These are phyloP conservation scores for Yamadazyma dendronema DNA, from an alignment of 1,139 yeast genomes.

Conservation along the genomic window DNA sequence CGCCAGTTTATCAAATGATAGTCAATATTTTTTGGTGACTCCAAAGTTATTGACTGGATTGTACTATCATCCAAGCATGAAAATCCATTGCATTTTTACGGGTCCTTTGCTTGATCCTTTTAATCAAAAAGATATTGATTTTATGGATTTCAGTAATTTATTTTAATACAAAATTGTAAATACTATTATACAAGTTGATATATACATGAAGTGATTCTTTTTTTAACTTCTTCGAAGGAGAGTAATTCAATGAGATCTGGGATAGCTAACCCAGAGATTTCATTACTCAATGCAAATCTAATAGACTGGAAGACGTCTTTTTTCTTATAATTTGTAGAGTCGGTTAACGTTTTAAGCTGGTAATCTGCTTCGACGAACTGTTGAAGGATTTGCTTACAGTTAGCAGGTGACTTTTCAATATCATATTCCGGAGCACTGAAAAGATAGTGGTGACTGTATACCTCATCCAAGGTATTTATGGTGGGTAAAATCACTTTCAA, in stretches of 20 bases:
- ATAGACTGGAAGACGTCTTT: slow-evolving; percentile 58
- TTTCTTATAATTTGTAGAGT: slow-evolving; percentile 25
- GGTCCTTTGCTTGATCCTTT: slow-evolving; percentile 40
- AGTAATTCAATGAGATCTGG: slow-evolving; percentile 57
- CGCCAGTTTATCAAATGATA: slow-evolving; percentile 63
- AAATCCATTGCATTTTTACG: slow-evolving; percentile 85
- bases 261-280: slow-evolving; percentile 66
- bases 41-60: slow-evolving; percentile 85
- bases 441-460: slow-evolving; percentile 49
- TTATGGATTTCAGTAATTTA: slow-evolving; percentile 30
- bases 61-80: slow-evolving; percentile 78
- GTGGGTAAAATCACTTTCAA: slow-evolving; percentile 36
- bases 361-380: slow-evolving; percentile 7
- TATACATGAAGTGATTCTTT: slow-evolving; percentile 29
- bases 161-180: slow-evolving; percentile 1
- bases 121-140: slow-evolving; percentile 21
- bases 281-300: slow-evolving; percentile 73
- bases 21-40: slow-evolving; percentile 87
- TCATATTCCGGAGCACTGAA: slow-evolving; percentile 23
- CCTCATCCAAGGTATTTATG: slow-evolving; percentile 47
- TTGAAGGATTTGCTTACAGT: slow-evolving; percentile 8
- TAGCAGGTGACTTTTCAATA: slow-evolving; percentile 6
- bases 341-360: slow-evolving; percentile 17
- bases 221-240: slow-evolving; percentile 44
- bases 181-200: slow-evolving; percentile 3